Conservation (phyloP, 768 basidiomycete species). For the Suillus subaureus region DNA sequence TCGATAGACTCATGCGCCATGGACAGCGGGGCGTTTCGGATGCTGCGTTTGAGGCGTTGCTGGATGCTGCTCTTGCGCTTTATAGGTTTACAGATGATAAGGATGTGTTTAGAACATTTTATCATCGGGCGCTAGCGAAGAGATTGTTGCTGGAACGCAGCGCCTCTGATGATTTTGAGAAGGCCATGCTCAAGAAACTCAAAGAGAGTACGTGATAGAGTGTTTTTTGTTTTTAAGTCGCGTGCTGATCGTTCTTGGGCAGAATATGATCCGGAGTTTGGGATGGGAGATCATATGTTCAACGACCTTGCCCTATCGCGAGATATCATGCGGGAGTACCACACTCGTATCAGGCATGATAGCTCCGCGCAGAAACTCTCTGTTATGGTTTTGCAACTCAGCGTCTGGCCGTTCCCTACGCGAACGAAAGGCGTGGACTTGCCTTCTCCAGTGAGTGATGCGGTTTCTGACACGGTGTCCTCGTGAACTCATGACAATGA, state of each 20-base stretch:
- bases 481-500: conserved; percentile 11
- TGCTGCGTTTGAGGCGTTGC: conserved; percentile 56
- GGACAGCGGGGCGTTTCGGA: conserved; percentile 77
- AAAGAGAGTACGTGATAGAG: conserved; percentile 65
- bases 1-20: conserved; percentile 85
- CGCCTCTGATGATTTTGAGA: conserved; percentile 87
- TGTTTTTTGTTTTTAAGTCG: conserved; percentile 3
- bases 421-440: conserved; percentile 54
- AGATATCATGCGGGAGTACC: conserved; percentile 71
- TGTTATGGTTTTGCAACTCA: conserved; percentile 84
- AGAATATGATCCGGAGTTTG: conserved; percentile 97
- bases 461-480: neutral
- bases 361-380: conserved; percentile 53
- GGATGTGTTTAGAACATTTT: conserved; percentile 93
- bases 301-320: conserved; percentile 80
- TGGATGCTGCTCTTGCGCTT: conserved; percentile 70
- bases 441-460: conserved; percentile 48
- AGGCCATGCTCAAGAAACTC: conserved; percentile 79
- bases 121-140: conserved; percentile 87
- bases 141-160: conserved; percentile 81
- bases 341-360: conserved; percentile 42
- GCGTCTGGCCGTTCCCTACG: conserved; percentile 82
- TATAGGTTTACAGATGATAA: conserved; percentile 91
- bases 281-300: conserved; percentile 95
- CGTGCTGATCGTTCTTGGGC: conserved; percentile 19